phyloP scores from a whole-genome alignment of 2,329 filamentous ascomycete species.

The Cladosporium sp. region DNA sequence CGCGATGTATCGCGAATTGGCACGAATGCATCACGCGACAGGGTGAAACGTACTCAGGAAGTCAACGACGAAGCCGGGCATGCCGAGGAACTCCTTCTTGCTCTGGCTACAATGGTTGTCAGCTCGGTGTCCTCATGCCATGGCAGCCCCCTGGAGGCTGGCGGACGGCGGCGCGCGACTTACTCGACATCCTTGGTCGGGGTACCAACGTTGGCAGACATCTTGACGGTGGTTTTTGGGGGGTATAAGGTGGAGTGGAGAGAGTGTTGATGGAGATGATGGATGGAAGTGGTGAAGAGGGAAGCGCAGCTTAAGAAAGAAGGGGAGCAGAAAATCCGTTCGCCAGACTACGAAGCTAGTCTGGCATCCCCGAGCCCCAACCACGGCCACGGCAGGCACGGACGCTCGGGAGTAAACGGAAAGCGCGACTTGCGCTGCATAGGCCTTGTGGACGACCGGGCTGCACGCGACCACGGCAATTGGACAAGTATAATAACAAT shows the following conservation, averaged over 20 bases:
- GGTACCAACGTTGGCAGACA: constrained; percentile 18
- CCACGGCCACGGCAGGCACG: not conserved
- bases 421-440: not conserved
- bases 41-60: constrained; percentile 84
- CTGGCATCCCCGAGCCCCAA: not conserved
- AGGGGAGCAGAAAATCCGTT: constrained; percentile 10
- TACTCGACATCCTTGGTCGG: constrained; percentile 20
- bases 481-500: not conserved
- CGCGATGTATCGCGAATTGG: not conserved
- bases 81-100: constrained; percentile 32
- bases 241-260: constrained; percentile 15
- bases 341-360: constrained; percentile 4
- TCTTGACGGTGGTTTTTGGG: constrained; percentile 8
- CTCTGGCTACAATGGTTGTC: constrained; percentile 18
- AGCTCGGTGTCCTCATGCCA: not conserved
- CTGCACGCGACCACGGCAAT: not conserved
- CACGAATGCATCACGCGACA: not conserved
- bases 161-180: constrained; percentile 8
- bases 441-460: not conserved
- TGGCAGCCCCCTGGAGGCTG: constrained; percentile 1
- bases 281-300: constrained; percentile 12
- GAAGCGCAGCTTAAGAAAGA: constrained; percentile 10
- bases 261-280: constrained; percentile 16
- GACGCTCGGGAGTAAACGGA: constrained; percentile 4
- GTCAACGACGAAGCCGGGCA: constrained; percentile 83